phyloP scores from a whole-genome alignment of 148 eudicot genomes.

The Amaranthus hypochondriacus region DNA sequence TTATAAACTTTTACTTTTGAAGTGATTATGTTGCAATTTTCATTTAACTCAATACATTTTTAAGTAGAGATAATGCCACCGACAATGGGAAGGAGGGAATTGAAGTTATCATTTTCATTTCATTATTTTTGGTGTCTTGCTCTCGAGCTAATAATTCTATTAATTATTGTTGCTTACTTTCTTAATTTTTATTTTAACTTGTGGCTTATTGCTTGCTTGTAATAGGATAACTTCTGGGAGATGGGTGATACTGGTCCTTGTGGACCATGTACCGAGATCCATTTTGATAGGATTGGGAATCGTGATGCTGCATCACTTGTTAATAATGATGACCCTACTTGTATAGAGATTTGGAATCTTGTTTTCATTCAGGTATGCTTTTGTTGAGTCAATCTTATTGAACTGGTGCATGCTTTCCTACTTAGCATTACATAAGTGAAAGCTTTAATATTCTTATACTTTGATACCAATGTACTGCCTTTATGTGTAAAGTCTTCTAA shows the following conservation, averaged over 20 bases:
- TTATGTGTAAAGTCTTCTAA: neutral
- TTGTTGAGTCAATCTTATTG: conserved; percentile 5
- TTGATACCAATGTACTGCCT: neutral
- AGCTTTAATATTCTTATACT: neutral
- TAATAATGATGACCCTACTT: conserved; percentile 92
- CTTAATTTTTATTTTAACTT: neutral
- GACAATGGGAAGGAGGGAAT: neutral
- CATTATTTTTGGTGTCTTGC: neutral
- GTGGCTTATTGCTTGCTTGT: conserved; percentile 6
- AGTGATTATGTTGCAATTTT: neutral
- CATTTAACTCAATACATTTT: neutral
- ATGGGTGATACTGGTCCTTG: conserved; percentile 99
- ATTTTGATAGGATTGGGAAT: conserved; percentile 85
- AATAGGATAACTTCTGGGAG: conserved; percentile 98
- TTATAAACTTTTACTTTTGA: neutral
- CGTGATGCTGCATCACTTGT: conserved; percentile 92
- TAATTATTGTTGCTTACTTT: neutral
- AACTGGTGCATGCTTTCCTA: neutral
- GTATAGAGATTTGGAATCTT: conserved; percentile 97
- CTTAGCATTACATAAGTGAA: neutral
- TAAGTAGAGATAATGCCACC: neutral
- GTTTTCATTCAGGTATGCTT: conserved; percentile 87
- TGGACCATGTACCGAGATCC: conserved; percentile 98
- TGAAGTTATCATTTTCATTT: too few species aligned
- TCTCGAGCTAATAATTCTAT: neutral